phyloP scores from a whole-genome alignment of 225 moss, liverwort and hornwort species.

The Rhytidiadelphus loreus region DNA sequence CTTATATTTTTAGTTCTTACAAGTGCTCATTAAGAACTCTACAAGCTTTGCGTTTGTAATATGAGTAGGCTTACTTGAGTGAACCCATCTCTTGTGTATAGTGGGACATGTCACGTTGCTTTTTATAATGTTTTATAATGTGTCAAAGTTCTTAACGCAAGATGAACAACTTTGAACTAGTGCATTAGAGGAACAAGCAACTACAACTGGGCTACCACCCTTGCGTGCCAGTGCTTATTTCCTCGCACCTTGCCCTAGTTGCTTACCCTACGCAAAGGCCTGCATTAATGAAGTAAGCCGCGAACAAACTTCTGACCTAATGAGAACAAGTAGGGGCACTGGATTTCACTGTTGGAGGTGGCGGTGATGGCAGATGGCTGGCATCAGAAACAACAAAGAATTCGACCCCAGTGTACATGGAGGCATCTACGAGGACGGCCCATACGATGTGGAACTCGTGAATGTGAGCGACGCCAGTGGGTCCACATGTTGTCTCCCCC shows the following conservation, averaged over 20 bases:
- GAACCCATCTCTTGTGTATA: neutral
- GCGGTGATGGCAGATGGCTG: conserved; percentile 27
- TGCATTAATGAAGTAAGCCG: neutral
- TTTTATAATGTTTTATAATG: too few species aligned
- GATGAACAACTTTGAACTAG: neutral
- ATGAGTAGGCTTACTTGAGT: neutral
- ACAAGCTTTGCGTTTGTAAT: neutral
- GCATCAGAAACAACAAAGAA: neutral
- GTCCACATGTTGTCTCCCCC: conserved; percentile 12
- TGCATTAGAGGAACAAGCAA: neutral
- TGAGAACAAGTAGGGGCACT: neutral
- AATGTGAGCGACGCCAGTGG: conserved; percentile 1
- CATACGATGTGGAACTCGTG: conserved; percentile 42
- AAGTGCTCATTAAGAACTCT: neutral
- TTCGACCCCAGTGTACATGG: conserved; percentile 12
- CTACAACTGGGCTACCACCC: neutral
- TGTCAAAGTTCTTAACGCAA: neutral
- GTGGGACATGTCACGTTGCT: neutral
- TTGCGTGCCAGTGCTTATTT: neutral
- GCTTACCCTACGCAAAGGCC: neutral
- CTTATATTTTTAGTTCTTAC: neutral
- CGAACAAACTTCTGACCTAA: neutral
- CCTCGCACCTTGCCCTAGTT: neutral
- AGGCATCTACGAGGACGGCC: conserved; percentile 69
- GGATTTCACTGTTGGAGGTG: neutral